Base-by-base conservation (phyloP, 495 filamentous ascomycete species). In the Penicillium canescens region DNA sequence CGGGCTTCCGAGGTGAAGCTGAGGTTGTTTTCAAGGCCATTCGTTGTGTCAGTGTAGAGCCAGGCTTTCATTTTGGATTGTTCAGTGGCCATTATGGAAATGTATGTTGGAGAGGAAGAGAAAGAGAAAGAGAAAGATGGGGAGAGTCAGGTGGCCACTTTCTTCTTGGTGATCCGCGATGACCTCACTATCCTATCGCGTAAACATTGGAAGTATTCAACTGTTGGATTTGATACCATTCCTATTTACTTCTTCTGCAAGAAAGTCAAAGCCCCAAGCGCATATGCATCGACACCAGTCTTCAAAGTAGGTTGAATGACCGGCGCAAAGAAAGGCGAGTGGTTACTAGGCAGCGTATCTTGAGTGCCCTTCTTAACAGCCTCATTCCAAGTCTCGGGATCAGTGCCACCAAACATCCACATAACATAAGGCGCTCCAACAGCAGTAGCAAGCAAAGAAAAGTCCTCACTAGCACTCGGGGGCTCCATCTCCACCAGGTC, bases 261-360 rank as follows among this genome's bases (percentile, higher is more conserved):
- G 21, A 75, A 73, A 0, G 72, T 81, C 70, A 86, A 63, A 8
- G 82, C 82, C 2, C 69, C 81, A 21, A 78, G 64, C 28, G 74
- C 75, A 60, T 85, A 71, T 6, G 76, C 84, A 71, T 86, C 81
- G 18, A 81, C 62, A 4, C 71, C 85, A 0, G 73, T 76, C 41
- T 45, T 60, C 55, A 89, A 59, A n/a, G 83, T 87, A 8, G 83
- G 82, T 59, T 84, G 67, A 14, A 89, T 73, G 0, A 74, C 80
- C 16, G 84, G 85, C 38, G 78, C 78, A 70, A 86, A 88, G 53
- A 74, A 78, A 2, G 76, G 71, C 46, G 77, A 84, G 62, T 89
- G 85, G 53, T 87, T 87, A 33, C 70, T 73, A 1, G 80, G 76
- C 33, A 82, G 57, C 38, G 70, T 50, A 34, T 72, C 50, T 13